Conservation (phyloP, 371 early-diverging fungal genomes). For the Apophysomyces ossiformis region DNA sequence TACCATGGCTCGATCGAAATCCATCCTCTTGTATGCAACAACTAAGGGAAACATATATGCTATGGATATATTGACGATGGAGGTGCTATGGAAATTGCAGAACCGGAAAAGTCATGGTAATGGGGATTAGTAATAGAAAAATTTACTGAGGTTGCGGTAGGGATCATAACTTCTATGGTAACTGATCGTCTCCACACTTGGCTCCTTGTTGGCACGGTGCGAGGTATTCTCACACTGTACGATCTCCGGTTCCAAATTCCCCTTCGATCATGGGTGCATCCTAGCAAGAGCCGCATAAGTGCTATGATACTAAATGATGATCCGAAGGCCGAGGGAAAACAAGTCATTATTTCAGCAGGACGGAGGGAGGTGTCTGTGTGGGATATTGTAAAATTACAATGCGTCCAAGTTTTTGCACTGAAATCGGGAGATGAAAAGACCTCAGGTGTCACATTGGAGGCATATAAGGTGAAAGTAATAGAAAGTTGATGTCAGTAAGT, state of each 20-base stretch:
- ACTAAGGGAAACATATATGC: constrained; percentile 78
- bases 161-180: constrained; percentile 73
- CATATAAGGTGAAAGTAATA: constrained; percentile 46
- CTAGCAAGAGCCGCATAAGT: constrained; percentile 72
- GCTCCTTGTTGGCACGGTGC: constrained; percentile 80
- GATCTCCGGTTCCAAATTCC: constrained; percentile 86
- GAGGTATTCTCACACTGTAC: constrained; percentile 83
- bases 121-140: not conserved
- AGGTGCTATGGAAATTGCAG: constrained; percentile 65
- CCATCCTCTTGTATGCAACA: constrained; percentile 81
- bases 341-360: constrained; percentile 69
- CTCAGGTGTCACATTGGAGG: constrained; percentile 48
- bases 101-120: constrained; percentile 62
- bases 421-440: constrained; percentile 64
- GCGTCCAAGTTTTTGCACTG: constrained; percentile 73
- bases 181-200: constrained; percentile 70
- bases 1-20: constrained; percentile 66
- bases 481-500: not conserved
- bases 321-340: constrained; percentile 48
- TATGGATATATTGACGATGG: constrained; percentile 77
- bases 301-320: constrained; percentile 57
- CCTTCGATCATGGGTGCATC: constrained; percentile 82
- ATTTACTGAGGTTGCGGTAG: constrained; percentile 27
- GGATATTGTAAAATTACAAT: constrained; percentile 76
- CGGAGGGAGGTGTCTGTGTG: constrained; percentile 86